Base-by-base conservation (phyloP, 345 rosid genomes). In the Populus euphratica region DNA sequence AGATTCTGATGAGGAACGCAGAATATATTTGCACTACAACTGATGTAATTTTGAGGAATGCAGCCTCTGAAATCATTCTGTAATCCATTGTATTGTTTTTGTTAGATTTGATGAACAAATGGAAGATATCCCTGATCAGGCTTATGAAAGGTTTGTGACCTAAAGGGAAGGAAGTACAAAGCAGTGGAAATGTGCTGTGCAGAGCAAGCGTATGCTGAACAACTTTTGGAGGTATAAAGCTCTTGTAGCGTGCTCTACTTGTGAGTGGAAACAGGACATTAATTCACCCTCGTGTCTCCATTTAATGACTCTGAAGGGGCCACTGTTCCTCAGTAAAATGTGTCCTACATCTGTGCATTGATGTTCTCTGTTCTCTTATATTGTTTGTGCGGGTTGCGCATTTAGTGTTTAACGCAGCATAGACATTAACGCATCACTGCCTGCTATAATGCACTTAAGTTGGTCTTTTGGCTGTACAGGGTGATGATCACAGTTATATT, bases 1-100 rank as follows among this genome's bases (percentile, higher is more conserved):
- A 3, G 99, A 96, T 81, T 90, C 97, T 68, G 98, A 96, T 70
- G 96, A 89, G 77, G 96, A 96, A 69, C 92, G 89, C 62, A 83
- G 79, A 79, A n/a, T 73, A n/a, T 64, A 17, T 47, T 52, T 71
- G 0, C 69, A 54, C 73, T 36, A 39, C 20, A 23, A 39, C 23
- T 62, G 13, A 17, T 16, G 23, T 71, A 35, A 62, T 66, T 69
- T 75, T 68, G 62, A 77, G 11, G 68, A 52, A 61, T 82, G 10
- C 36, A 64, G 54, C 64, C 68, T 27, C 63, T 75, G 31, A 62
- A 20, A 56, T 74, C 4, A 49, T 9, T 50, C 12, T 73, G 62
- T 43, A 56, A 74, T 74, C 20, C 35, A 50, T 39, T 70, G 12
- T 36, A 61, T 50, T 68, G 56, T 80, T 76, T 73, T 79, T 81